phyloP scores from a whole-genome alignment of 495 filamentous ascomycete species.

The Filosporella fistucella region DNA sequence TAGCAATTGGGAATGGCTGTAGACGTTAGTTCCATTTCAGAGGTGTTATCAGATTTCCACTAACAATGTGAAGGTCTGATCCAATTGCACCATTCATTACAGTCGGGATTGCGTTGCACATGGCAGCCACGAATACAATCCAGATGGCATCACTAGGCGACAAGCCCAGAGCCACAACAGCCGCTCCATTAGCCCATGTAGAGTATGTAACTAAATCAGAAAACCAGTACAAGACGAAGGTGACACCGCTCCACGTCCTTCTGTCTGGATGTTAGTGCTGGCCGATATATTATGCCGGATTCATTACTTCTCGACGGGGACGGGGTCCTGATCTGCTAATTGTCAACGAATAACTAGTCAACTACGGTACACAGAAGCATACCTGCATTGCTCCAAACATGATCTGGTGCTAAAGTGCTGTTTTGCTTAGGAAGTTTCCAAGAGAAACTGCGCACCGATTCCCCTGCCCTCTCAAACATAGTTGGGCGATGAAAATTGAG shows the following conservation, averaged over 20 bases:
- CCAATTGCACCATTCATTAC: neutral
- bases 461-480: slow-evolving; percentile 7
- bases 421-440: slow-evolving; percentile 29
- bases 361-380: no score
- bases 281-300: no score
- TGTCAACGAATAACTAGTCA: no score
- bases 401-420: slow-evolving; percentile 27
- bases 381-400: slow-evolving; percentile 30
- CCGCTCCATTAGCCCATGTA: neutral
- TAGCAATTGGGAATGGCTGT: neutral
- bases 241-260: slow-evolving; percentile 27
- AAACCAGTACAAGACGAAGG: slow-evolving; percentile 30
- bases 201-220: slow-evolving; percentile 30
- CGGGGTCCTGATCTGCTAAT: slow-evolving; percentile 33
- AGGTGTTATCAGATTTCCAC: neutral
- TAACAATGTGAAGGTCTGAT: neutral
- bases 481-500: no score
- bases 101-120: neutral
- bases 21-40: neutral
- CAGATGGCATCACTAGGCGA: slow-evolving; percentile 4
- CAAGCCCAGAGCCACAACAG: neutral
- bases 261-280: slow-evolving; percentile 16
- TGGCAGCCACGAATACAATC: slow-evolving; percentile 1
- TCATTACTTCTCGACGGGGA: neutral
- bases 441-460: slow-evolving; percentile 9